Base-by-base conservation (phyloP, 495 filamentous ascomycete genomes). In the Podospora australis region DNA sequence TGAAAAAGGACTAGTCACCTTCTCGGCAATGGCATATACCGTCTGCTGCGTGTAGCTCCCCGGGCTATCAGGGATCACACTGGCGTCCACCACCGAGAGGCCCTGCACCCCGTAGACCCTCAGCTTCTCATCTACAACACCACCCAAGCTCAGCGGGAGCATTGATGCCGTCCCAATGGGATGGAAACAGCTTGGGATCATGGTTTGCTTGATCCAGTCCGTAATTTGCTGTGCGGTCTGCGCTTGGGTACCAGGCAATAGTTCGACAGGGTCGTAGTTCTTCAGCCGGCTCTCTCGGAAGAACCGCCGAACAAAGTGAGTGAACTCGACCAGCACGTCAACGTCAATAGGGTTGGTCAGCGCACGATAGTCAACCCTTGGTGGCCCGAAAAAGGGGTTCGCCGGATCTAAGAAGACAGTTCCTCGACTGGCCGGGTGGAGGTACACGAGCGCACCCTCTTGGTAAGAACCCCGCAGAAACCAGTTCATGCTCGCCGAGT, bases 131-230 rank as follows among this genome's bases (percentile, higher is more conserved):
- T 69, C 64, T 20, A 73, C 71, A 1, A 74, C 69, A n/a, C 79
- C 78, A 19, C 78, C 78, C 0, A 70, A 54, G 22, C 71, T 60
- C 25, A 59, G 62, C 5, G 79, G 78, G 63, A 81, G 60, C 78
- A 62, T 66, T 13, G 62, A 42, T 10, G 56, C 53, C 3, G 63
- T 70, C 10, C 66, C 61, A 0, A 67, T 52, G 19, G 66, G 67
- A 38, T 75, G 71, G 43, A 64, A 73, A 0, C 17, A 36, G 5
- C 25, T 43, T 24, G 46, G 54, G 21, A 25, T 29, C 46, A 53
- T 46, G 24, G 6, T 21, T 24, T 39, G 25, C 2, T 50, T 22
- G 17, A 71, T 28, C 38, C 52, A 62, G 3, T 49, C 50, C 8
- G 56, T 54, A 14, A 71, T 47, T 19, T 67, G 58, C 22, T 52